Evolutionary conservation across 331 rosid species (phyloP).

Genomic region (Rhamnella rubrinervis): DNA sequence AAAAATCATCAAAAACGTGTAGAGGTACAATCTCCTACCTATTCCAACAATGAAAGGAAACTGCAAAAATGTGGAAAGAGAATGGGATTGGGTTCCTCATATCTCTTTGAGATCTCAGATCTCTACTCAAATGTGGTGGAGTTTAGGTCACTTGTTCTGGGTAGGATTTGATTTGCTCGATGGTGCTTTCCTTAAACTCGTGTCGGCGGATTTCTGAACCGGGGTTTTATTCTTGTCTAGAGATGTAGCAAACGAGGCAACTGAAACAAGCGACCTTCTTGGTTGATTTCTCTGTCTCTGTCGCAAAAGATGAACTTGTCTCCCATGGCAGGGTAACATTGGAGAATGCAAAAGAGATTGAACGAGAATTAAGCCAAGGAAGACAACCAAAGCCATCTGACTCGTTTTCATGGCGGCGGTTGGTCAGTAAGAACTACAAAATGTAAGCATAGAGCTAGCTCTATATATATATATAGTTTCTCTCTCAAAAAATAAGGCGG

Average conservation of each 20-base stretch:
- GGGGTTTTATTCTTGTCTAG: constrained; percentile 29
- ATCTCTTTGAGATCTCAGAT: constrained; percentile 36
- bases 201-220: constrained; percentile 38
- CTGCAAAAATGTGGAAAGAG: constrained; percentile 42
- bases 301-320: constrained; percentile 23
- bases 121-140: constrained; percentile 16
- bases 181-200: constrained; percentile 62
- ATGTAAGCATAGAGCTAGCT: neutral
- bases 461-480: neutral
- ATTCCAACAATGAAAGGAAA: constrained; percentile 11
- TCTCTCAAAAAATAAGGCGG: neutral
- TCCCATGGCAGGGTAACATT: constrained; percentile 31
- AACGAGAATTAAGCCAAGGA: constrained; percentile 43
- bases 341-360: constrained; percentile 32
- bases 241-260: constrained; percentile 33
- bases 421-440: constrained; percentile 12
- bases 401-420: constrained; percentile 47
- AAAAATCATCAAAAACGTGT: neutral
- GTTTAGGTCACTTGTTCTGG: constrained; percentile 50
- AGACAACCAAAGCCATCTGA: constrained; percentile 34
- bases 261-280: constrained; percentile 49
- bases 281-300: constrained; percentile 26
- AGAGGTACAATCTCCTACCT: constrained; percentile 23
- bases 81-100: constrained; percentile 25
- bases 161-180: constrained; percentile 66